Conservation (phyloP, 2,329 filamentous ascomycete genomes). For the Aspergillus eucalypticola region DNA sequence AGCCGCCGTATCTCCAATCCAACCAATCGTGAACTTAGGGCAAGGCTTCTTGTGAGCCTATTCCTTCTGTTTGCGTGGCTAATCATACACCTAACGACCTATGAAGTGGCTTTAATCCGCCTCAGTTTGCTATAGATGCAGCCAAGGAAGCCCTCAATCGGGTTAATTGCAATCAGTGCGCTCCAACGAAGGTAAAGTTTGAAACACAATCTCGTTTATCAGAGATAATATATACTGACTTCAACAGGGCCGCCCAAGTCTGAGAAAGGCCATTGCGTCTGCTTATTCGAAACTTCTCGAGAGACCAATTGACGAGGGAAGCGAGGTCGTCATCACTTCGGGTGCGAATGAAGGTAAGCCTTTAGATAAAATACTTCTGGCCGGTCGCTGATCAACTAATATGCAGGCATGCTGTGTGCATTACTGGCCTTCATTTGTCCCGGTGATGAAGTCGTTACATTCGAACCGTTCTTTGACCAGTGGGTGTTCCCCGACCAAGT, state of each 20-base stretch:
- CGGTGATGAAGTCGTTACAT: conserved; percentile 94
- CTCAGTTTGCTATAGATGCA: conserved; percentile 83
- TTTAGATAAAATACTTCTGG: not conserved
- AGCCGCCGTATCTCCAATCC: too few species aligned
- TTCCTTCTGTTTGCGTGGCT: too few species aligned
- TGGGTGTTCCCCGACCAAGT: conserved; percentile 39
- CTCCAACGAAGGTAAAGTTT: conserved; percentile 70
- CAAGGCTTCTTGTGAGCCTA: too few species aligned
- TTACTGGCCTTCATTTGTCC: conserved; percentile 97
- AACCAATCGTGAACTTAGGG: too few species aligned
- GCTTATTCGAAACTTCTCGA: conserved; percentile 91
- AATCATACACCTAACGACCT: too few species aligned
- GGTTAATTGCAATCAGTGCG: conserved; percentile 98
- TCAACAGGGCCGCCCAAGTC: conserved; percentile 70
- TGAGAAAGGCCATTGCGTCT: conserved; percentile 90
- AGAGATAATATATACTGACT: too few species aligned
- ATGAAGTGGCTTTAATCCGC: conserved; percentile 80
- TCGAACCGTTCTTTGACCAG: conserved; percentile 99
- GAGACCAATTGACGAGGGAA: conserved; percentile 77
- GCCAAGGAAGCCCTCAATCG: conserved; percentile 85
- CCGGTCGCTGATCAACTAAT: not conserved
- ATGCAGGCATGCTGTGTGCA: conserved; percentile 79
- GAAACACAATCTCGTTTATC: too few species aligned
- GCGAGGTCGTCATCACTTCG: conserved; percentile 91
- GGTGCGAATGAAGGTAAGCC: conserved; percentile 51